A percentile compares a stretch with the other conserved stretches of the same genome.
phyloP scores from a whole-genome alignment of 352 stramenopile species.

The Poterioochromonas sp. region DNA sequence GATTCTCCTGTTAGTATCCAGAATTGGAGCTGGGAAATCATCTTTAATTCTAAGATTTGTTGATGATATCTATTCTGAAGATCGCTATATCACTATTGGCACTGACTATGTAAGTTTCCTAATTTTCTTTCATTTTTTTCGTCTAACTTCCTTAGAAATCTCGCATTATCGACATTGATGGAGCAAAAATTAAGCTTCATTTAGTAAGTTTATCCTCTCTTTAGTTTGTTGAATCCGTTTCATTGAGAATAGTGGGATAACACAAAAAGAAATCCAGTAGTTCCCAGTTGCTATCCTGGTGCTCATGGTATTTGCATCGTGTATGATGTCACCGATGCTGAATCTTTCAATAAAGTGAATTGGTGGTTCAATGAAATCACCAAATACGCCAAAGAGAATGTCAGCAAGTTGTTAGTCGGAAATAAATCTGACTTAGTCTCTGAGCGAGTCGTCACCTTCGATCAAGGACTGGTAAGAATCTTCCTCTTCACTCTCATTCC shows the following conservation, averaged over 20 bases:
- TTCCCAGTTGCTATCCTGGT: slow-evolving; percentile 94
- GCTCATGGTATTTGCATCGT: slow-evolving; percentile 97
- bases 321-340: slow-evolving; percentile 81
- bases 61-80: too few relatives aligned
- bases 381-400: slow-evolving; percentile 11
- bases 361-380: slow-evolving; percentile 69
- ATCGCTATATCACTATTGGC: too few relatives aligned
- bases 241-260: background rate
- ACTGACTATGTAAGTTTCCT: too few relatives aligned
- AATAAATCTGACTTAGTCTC: slow-evolving; percentile 5
- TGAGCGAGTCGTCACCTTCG: background rate
- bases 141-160: slow-evolving; percentile 73
- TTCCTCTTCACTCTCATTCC: background rate
- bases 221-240: background rate
- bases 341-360: slow-evolving; percentile 80
- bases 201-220: slow-evolving; percentile 63
- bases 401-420: slow-evolving; percentile 50
- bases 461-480: background rate
- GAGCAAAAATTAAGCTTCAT: slow-evolving; percentile 99
- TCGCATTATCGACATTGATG: slow-evolving; percentile 95
- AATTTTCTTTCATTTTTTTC: slow-evolving; percentile 48
- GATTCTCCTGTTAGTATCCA: too few relatives aligned
- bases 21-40: too few relatives aligned
- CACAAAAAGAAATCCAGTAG: slow-evolving; percentile 64
- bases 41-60: too few relatives aligned